phyloP scores from a whole-genome alignment of 768 basidiomycete genomes.

The Psilocybe subaeruginosa region DNA sequence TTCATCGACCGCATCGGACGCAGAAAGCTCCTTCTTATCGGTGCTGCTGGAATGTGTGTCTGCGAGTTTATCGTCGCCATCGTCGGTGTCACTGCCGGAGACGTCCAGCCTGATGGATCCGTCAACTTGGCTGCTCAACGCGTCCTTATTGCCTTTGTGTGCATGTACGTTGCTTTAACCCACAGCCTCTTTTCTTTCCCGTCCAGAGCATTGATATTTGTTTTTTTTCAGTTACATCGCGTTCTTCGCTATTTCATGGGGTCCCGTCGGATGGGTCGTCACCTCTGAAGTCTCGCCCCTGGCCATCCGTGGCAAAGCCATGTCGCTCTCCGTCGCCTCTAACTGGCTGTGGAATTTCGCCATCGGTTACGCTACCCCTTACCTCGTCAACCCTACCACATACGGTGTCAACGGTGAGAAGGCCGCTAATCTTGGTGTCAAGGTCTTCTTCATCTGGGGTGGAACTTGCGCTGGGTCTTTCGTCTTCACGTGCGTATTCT shows the following conservation, averaged over 20 bases:
- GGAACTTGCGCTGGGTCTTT: constrained; percentile 64
- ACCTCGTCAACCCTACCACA: constrained; percentile 48
- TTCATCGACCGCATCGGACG: constrained; percentile 83
- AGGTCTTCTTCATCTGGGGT: constrained; percentile 89
- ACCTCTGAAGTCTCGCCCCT: constrained; percentile 82
- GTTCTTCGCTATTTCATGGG: constrained; percentile 64
- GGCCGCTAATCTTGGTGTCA: constrained; percentile 54
- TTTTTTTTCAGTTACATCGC: constrained; percentile 26
- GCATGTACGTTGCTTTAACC: constrained; percentile 40
- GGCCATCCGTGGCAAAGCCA: constrained; percentile 76
- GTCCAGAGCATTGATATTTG: too few species aligned
- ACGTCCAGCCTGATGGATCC: constrained; percentile 9
- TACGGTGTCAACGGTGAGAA: constrained; percentile 24
- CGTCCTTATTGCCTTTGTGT: constrained; percentile 59
- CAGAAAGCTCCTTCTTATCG: constrained; percentile 74
- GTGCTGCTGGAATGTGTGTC: constrained; percentile 79
- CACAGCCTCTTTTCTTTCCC: background rate
- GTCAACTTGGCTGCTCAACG: constrained; percentile 50
- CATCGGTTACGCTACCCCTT: constrained; percentile 64
- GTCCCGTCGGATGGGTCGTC: constrained; percentile 67
- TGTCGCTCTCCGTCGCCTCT: constrained; percentile 62
- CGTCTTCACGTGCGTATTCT: constrained; percentile 59
- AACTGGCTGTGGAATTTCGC: constrained; percentile 77
- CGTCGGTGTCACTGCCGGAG: constrained; percentile 38
- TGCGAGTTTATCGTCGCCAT: constrained; percentile 77